These are phyloP conservation scores for Wickerhamiella qilinensis DNA, from an alignment of 805 yeast species.

Conservation along the genomic window DNA sequence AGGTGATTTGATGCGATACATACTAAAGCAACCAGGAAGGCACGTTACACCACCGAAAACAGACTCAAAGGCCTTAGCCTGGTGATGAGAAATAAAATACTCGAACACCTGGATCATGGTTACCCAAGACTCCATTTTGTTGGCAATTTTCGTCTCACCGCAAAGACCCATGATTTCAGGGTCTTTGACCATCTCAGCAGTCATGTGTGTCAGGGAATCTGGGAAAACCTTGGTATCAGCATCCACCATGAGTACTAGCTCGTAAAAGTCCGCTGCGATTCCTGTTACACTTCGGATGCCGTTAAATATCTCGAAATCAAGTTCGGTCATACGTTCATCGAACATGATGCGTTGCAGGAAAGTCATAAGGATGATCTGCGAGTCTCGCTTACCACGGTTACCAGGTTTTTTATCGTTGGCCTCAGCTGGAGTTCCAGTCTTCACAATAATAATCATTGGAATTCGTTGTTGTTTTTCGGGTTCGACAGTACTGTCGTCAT, in stretches of 20 bases:
- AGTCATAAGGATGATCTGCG: conserved; percentile 81
- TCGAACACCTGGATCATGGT: conserved; percentile 89
- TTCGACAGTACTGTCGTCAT: conserved; percentile 60
- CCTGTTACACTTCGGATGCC: conserved; percentile 76
- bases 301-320: conserved; percentile 62
- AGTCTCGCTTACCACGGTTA: conserved; percentile 90
- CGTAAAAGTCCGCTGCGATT: conserved; percentile 67
- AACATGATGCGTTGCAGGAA: conserved; percentile 75
- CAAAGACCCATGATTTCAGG: conserved; percentile 83
- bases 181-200: conserved; percentile 74
- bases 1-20: conserved; percentile 83
- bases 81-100: conserved; percentile 86
- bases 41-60: conserved; percentile 91
- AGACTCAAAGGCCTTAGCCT: conserved; percentile 87
- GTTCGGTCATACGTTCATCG: conserved; percentile 86
- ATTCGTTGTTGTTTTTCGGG: conserved; percentile 67
- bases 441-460: conserved; percentile 63
- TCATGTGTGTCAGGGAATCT: conserved; percentile 78
- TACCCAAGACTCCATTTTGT: conserved; percentile 72
- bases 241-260: conserved; percentile 77
- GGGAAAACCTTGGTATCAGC: conserved; percentile 86
- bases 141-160: conserved; percentile 86
- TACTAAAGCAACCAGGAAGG: conserved; percentile 87
- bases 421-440: conserved; percentile 79
- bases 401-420: conserved; percentile 58